Conservation (phyloP, 441 rosid species). For the Adansonia madagascariensis region DNA sequence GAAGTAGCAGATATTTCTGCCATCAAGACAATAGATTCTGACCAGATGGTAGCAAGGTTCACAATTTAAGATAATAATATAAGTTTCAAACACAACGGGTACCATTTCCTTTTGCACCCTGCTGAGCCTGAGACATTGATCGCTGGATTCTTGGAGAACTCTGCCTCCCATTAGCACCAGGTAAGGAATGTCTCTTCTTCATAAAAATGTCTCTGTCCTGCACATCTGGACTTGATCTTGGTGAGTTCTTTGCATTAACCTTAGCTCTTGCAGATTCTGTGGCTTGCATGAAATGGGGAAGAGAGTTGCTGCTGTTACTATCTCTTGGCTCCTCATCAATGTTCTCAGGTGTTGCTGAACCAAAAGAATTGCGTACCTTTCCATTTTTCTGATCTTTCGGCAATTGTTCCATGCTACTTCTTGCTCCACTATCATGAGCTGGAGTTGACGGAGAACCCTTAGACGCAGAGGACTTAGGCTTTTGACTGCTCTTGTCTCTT, state of each 20-base stretch:
- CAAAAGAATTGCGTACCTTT: constrained; percentile 71
- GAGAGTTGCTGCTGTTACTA: constrained; percentile 63
- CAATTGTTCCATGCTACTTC: constrained; percentile 54
- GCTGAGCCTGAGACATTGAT: constrained; percentile 66
- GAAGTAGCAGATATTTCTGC: no score
- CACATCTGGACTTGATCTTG: constrained; percentile 92
- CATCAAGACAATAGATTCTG: neutral
- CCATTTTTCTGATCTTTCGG: constrained; percentile 64
- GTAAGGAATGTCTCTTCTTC: constrained; percentile 92
- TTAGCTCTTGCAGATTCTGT: constrained; percentile 94
- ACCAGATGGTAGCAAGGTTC: neutral
- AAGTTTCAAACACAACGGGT: constrained; percentile 39
- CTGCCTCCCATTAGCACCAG: constrained; percentile 85
- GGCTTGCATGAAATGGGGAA: constrained; percentile 95
- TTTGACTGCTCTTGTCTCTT: constrained; percentile 55
- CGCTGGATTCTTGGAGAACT: constrained; percentile 81
- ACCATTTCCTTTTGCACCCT: constrained; percentile 62
- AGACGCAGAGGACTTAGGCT: constrained; percentile 57
- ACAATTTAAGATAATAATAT: neutral
- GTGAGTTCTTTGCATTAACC: constrained; percentile 75
- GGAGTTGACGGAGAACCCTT: constrained; percentile 65
- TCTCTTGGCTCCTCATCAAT: constrained; percentile 76
- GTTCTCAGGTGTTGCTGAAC: constrained; percentile 46
- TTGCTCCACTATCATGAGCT: constrained; percentile 55
- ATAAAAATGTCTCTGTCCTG: constrained; percentile 66